Conservation (phyloP, 805 yeast genomes). For the Pachysolen tannophilus region DNA sequence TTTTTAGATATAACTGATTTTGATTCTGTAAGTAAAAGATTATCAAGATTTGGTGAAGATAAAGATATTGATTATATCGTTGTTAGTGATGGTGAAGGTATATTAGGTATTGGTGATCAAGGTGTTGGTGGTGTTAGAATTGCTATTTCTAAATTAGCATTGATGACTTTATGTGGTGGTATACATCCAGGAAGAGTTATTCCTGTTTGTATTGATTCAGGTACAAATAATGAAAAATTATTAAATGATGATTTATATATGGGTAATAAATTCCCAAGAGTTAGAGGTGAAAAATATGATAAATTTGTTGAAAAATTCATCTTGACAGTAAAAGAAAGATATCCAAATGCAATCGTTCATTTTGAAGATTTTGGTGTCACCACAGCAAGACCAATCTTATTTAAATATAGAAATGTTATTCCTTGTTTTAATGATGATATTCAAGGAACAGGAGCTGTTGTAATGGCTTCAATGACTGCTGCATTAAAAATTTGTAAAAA, state of each 20-base stretch:
- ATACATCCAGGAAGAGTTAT: constrained; percentile 91
- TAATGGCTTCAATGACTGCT: constrained; percentile 89
- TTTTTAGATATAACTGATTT: constrained; percentile 80
- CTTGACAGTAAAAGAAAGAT: constrained; percentile 58
- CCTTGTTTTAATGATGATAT: constrained; percentile 97
- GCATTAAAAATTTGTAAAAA: constrained; percentile 76
- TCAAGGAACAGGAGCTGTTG: constrained; percentile 99
- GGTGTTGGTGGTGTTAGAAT: constrained; percentile 97
- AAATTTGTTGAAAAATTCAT: constrained; percentile 78
- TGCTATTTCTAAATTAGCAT: constrained; percentile 82
- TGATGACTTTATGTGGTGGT: constrained; percentile 98
- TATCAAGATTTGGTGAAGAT: constrained; percentile 71
- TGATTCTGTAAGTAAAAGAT: constrained; percentile 68
- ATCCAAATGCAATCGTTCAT: constrained; percentile 88
- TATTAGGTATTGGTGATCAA: constrained; percentile 96
- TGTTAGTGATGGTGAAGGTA: constrained; percentile 96
- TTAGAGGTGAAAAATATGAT: constrained; percentile 82
- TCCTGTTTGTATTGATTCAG: constrained; percentile 87
- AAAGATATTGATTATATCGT: constrained; percentile 94
- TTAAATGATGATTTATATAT: constrained; percentile 81
- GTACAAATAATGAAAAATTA: constrained; percentile 81
- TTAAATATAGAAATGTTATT: constrained; percentile 60
- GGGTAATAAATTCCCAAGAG: constrained; percentile 85
- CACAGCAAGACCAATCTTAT: constrained; percentile 79
- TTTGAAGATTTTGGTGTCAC: constrained; percentile 95